Evolutionary conservation across 2,329 filamentous ascomycete genomes (phyloP).

Genomic region (Tolypocladium ovalisporum): DNA sequence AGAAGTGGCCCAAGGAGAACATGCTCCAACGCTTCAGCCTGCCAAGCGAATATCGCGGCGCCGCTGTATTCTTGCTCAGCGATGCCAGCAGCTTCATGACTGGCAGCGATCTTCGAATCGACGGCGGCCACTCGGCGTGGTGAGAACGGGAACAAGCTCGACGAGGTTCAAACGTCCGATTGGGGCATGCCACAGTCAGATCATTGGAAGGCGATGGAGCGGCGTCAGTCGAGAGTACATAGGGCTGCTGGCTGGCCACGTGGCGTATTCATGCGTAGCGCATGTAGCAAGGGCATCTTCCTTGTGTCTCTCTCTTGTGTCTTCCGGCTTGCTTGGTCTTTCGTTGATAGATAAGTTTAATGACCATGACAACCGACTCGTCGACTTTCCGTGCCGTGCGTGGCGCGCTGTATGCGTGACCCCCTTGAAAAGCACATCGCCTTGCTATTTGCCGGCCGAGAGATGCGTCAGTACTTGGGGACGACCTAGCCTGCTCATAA

Average conservation of each 20-base stretch:
- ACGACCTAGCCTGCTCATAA: constrained; percentile 33
- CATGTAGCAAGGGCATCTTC: background rate
- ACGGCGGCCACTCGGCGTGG: constrained; percentile 58
- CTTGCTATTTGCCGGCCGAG: constrained; percentile 4
- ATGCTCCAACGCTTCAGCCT: constrained; percentile 64
- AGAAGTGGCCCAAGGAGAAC: constrained; percentile 71
- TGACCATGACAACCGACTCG: background rate
- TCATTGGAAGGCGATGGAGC: background rate
- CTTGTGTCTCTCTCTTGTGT: background rate
- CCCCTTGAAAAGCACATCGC: background rate
- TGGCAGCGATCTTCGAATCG: constrained; percentile 58
- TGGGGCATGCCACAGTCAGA: background rate
- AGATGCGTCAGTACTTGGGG: constrained; percentile 27
- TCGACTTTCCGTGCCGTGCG: background rate
- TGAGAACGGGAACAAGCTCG: constrained; percentile 17
- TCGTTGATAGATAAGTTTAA: background rate
- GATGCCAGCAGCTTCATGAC: constrained; percentile 68
- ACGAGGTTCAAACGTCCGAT: background rate
- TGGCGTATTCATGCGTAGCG: background rate
- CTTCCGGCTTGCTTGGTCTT: background rate
- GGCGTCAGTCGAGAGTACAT: background rate
- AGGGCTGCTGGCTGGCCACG: background rate
- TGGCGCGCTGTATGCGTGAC: background rate
- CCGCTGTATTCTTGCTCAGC: constrained; percentile 61
- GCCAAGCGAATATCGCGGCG: constrained; percentile 61